Evolutionary conservation across 225 moss, liverwort and hornwort genomes (phyloP), one percentile per base, ranked within the genome.

Genomic region (Climacium dendroides): DNA sequence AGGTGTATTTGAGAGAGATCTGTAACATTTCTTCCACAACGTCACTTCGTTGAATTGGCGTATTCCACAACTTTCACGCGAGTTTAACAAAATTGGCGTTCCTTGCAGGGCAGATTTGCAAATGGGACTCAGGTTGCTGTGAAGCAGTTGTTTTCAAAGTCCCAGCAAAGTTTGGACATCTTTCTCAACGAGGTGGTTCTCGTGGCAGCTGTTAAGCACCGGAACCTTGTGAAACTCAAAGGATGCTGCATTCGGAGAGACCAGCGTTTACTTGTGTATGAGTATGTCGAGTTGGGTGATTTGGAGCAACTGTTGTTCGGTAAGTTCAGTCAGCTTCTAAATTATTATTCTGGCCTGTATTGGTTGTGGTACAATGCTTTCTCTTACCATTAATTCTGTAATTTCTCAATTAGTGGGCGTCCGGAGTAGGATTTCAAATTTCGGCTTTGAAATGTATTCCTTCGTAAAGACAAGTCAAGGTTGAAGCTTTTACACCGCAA

Each of bases 121-220:
- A 91, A 94, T 72, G 88, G 89, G 76, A 80, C 86, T 25, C 81
- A 83, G 78, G 81, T 95, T 77, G 94, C 92, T 35, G 93, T 95
- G 60, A 94, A 95, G 89, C 89, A 91, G 78, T 78, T 95, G 77
- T 91, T 89, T 85, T 82, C 87, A 22, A 91, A 85, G 70, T 88
- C 89, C 23, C 89, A 94, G 79, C 94, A 93, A 87, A 89, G 81
- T 45, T 79, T 95, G 58, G 85, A 86, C 18, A 80, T 91, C 32
- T 95, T 95, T 74, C 74, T 95, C 52, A 94, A 94, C 47, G 95
- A 95, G 64, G 84, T 95, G 25, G 92, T 95, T 30, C 89, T 94
- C 32, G 94, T 95, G 72, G 90, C 94, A 34, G 92, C 93, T 66
- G 90, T 95, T 62, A 95, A 89, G 64, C 95, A 95, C 80, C 90